These are phyloP conservation scores for Ramalina peruviana DNA, from an alignment of 495 filamentous ascomycete genomes.

Conservation along the genomic window DNA sequence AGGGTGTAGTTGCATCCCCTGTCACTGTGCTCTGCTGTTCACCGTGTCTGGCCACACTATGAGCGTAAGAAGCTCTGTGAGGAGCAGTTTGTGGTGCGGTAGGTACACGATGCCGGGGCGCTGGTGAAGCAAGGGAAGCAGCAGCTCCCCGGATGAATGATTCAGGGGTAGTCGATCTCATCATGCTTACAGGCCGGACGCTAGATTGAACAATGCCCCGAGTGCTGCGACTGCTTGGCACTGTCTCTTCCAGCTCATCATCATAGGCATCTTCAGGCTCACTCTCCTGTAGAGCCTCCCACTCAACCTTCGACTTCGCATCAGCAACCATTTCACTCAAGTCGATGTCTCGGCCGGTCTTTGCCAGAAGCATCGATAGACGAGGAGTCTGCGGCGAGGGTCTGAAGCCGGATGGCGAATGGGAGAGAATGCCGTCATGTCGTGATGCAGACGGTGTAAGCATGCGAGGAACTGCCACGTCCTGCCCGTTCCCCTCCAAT, in stretches of 20 bases:
- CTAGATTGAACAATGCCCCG: constrained; percentile 17
- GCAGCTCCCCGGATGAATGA: neutral
- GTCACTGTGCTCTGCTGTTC: neutral
- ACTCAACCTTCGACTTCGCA: constrained; percentile 40
- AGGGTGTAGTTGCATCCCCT: constrained; percentile 9
- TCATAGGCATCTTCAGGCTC: constrained; percentile 13
- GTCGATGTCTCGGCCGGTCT: constrained; percentile 48
- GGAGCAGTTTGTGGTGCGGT: neutral
- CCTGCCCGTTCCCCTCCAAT: constrained; percentile 20
- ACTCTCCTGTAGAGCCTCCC: constrained; percentile 20
- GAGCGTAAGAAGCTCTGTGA: neutral
- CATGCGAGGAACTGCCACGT: neutral
- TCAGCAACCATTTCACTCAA: constrained; percentile 44
- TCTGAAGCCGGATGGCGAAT: constrained; percentile 28
- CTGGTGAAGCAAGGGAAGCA: neutral
- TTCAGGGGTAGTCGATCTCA: constrained; percentile 35
- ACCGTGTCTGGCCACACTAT: neutral
- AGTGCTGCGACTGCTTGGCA: constrained; percentile 17
- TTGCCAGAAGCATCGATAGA: constrained; percentile 56
- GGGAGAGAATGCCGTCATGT: neutral
- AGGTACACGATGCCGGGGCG: neutral
- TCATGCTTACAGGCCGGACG: constrained; percentile 42
- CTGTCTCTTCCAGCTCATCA: constrained; percentile 30
- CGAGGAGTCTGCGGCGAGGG: constrained; percentile 60
- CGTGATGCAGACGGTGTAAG: neutral